A percentile compares a stretch with the other conserved stretches of the same genome.
Conservation (phyloP, 108 stramenopile genomes). For the Skeletonema potamos region DNA sequence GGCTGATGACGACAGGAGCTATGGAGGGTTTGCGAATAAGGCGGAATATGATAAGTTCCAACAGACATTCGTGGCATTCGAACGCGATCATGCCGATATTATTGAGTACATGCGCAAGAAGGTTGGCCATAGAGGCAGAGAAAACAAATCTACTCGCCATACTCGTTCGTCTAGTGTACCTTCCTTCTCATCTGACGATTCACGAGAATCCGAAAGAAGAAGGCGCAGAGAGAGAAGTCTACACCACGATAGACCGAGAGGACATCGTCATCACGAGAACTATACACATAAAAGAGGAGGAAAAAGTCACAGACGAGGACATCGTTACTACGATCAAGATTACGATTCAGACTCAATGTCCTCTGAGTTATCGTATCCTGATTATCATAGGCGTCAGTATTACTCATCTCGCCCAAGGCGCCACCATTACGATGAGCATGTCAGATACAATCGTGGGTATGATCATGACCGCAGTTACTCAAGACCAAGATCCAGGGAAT, state of each 20-base stretch:
- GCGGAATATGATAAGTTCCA: neutral
- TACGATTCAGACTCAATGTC: constrained; percentile 1
- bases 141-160: neutral
- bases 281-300: neutral
- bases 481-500: neutral
- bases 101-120: neutral
- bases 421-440: neutral
- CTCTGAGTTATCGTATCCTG: neutral
- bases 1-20: neutral
- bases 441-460: neutral
- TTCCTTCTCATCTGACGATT: neutral
- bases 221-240: neutral
- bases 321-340: neutral
- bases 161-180: neutral
- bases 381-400: neutral
- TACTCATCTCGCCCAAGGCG: neutral
- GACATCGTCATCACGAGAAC: neutral
- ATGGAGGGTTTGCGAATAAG: neutral
- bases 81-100: neutral
- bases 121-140: neutral
- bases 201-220: neutral
- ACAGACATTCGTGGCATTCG: neutral
- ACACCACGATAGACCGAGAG: neutral
- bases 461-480: neutral
- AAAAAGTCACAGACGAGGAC: neutral